Conservation (phyloP, 2,329 filamentous ascomycete species). For the Ophiocordyceps camponoti-floridani region DNA sequence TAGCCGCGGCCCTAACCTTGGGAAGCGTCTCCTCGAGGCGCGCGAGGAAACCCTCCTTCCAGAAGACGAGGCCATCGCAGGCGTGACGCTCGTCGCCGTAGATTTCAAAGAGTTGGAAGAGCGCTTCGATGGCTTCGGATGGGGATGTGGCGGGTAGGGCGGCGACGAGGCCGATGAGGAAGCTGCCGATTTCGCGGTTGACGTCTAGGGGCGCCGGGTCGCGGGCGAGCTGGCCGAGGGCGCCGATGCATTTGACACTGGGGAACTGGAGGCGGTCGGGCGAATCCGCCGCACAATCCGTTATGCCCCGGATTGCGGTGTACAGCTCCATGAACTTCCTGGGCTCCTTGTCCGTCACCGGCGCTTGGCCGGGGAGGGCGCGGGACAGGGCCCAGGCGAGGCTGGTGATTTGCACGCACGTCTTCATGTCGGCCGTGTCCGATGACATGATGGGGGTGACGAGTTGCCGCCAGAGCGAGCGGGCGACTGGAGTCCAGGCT, state of each 20-base stretch:
- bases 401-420: conserved; percentile 45
- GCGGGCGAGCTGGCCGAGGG: conserved; percentile 44
- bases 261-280: conserved; percentile 31
- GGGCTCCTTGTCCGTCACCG: conserved; percentile 34
- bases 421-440: conserved; percentile 41
- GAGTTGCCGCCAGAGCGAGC: conserved; percentile 37
- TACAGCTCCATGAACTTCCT: conserved; percentile 48
- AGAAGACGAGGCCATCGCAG: conserved; percentile 46
- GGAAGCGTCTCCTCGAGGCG: conserved; percentile 36
- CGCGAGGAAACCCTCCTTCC: conserved; percentile 39
- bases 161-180: conserved; percentile 37
- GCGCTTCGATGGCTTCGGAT: conserved; percentile 42
- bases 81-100: conserved; percentile 42
- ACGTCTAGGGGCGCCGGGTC: conserved; percentile 31
- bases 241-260: conserved; percentile 48
- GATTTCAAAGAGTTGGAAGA: conserved; percentile 50
- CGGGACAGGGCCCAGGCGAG: conserved; percentile 48
- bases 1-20: conserved; percentile 36
- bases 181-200: conserved; percentile 46
- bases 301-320: conserved; percentile 30
- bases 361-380: conserved; percentile 29
- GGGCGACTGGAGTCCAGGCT: conserved; percentile 35
- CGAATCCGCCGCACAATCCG: conserved; percentile 25
- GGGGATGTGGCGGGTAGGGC: conserved; percentile 31
- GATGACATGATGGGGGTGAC: conserved; percentile 38